phyloP scores from a whole-genome alignment of 1,284 basidiomycete genomes.

The Ceratobasidium theobromae region DNA sequence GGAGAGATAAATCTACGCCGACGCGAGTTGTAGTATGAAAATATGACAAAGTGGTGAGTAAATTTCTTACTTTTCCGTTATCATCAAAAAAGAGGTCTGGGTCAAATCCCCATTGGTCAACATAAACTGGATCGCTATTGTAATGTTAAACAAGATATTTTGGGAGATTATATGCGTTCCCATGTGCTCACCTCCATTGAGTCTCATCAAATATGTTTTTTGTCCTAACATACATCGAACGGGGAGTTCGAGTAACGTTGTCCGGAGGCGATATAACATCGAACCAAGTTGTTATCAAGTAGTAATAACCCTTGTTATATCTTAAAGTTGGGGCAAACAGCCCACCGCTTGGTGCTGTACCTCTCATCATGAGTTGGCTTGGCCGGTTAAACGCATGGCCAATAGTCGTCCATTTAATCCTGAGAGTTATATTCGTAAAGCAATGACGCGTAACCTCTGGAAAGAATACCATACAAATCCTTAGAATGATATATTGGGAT shows the following conservation, averaged over 20 bases:
- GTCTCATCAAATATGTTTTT: conserved; percentile 33
- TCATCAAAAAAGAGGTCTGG: conserved; percentile 33
- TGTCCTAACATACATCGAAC: conserved; percentile 29
- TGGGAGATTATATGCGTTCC: background rate
- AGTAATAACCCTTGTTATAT: conserved; percentile 34
- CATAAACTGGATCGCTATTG: conserved; percentile 33
- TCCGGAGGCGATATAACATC: conserved; percentile 32
- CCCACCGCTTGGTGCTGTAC: conserved; percentile 34
- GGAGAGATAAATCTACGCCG: conserved; percentile 24
- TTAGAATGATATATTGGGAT: conserved; percentile 36
- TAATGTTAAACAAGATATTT: background rate
- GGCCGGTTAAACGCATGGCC: conserved; percentile 35
- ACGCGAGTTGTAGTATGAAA: background rate
- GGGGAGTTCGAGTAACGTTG: conserved; percentile 25
- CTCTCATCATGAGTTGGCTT: conserved; percentile 33
- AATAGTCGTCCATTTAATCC: conserved; percentile 35
- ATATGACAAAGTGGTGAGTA: background rate
- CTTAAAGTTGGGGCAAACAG: conserved; percentile 32
- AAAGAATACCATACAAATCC: conserved; percentile 21
- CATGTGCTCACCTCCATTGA: conserved; percentile 16
- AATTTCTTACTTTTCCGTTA: conserved; percentile 23
- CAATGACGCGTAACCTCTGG: no score
- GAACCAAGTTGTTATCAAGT: conserved; percentile 34
- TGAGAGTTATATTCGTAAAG: background rate
- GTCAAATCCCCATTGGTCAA: conserved; percentile 32